Conservation (phyloP, 306 rosid species). For the Hippophae tibetana region DNA sequence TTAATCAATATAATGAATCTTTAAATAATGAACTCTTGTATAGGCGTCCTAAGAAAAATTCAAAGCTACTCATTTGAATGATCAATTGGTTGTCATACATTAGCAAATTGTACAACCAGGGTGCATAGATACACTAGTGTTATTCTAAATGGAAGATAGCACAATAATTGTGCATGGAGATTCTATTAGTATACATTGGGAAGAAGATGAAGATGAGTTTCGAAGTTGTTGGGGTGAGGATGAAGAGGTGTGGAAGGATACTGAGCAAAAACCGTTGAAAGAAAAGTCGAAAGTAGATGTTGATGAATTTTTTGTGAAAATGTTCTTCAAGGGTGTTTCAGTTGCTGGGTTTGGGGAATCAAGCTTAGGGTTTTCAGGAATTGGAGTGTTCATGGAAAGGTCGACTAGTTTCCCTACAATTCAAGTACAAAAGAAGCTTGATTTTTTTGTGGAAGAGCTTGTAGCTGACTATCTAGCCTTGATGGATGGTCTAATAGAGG, state of each 20-base stretch:
- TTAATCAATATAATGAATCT: too few relatives aligned
- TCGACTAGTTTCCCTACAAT: slow-evolving; percentile 34
- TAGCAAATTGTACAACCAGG: too few relatives aligned
- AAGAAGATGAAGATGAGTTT: slow-evolving; percentile 89
- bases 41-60: too few relatives aligned
- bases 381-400: slow-evolving; percentile 87
- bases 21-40: too few relatives aligned
- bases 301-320: slow-evolving; percentile 66
- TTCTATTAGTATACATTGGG: slow-evolving; percentile 32
- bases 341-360: slow-evolving; percentile 53
- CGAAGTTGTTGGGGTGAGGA: slow-evolving; percentile 86
- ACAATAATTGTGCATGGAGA: slow-evolving; percentile 29
- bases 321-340: slow-evolving; percentile 86
- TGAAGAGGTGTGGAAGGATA: slow-evolving; percentile 61
- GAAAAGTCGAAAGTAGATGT: slow-evolving; percentile 42
- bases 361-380: slow-evolving; percentile 67
- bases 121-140: too few relatives aligned
- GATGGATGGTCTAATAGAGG: slow-evolving; percentile 76
- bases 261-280: slow-evolving; percentile 36
- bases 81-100: too few relatives aligned
- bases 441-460: slow-evolving; percentile 64
- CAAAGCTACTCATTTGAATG: too few relatives aligned
- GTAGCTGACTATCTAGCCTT: slow-evolving; percentile 80
- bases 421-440: slow-evolving; percentile 83
- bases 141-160: slow-evolving; percentile 44